Conservation (phyloP, 2,329 filamentous ascomycete species). For the Fusarium sp. region DNA sequence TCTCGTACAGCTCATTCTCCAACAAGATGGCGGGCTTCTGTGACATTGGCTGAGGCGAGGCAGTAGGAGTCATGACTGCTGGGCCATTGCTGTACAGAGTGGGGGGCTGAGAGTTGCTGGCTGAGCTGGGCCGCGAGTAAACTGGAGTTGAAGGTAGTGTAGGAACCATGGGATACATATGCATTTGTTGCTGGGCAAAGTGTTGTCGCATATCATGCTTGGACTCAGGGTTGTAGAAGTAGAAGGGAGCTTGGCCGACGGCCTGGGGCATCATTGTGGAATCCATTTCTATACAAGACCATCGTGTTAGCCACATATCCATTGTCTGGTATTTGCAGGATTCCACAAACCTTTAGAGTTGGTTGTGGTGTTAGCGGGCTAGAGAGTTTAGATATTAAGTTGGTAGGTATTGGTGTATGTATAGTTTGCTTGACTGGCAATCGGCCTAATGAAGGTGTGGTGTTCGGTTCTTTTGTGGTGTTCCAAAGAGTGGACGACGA, state of each 20-base stretch:
- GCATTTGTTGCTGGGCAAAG: conserved; percentile 69
- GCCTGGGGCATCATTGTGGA: conserved; percentile 65
- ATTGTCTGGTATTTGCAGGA: conserved; percentile 20
- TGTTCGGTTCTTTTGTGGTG: conserved; percentile 36
- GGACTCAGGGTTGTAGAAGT: conserved; percentile 85
- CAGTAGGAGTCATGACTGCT: conserved; percentile 74
- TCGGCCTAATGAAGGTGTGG: conserved; percentile 40
- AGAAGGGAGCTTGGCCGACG: conserved; percentile 79
- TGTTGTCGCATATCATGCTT: conserved; percentile 75
- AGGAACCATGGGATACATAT: conserved; percentile 64
- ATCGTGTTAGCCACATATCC: conserved; percentile 26
- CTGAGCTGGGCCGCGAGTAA: conserved; percentile 71
- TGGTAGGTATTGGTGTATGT: conserved; percentile 38
- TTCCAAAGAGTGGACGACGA: conserved; percentile 54
- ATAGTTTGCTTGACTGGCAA: conserved; percentile 37
- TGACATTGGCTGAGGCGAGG: conserved; percentile 75
- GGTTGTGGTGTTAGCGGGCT: conserved; percentile 20
- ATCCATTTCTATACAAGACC: conserved; percentile 65
- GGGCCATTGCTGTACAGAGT: conserved; percentile 66
- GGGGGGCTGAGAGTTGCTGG: conserved; percentile 70
- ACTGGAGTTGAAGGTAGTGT: conserved; percentile 69
- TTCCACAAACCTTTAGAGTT: conserved; percentile 39
- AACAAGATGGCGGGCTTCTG: conserved; percentile 82
- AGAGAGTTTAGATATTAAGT: conserved; percentile 39
- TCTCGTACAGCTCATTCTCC: conserved; percentile 76